Base-by-base conservation (phyloP, 139 green algal species). In the Chlorella vulgaris region DNA sequence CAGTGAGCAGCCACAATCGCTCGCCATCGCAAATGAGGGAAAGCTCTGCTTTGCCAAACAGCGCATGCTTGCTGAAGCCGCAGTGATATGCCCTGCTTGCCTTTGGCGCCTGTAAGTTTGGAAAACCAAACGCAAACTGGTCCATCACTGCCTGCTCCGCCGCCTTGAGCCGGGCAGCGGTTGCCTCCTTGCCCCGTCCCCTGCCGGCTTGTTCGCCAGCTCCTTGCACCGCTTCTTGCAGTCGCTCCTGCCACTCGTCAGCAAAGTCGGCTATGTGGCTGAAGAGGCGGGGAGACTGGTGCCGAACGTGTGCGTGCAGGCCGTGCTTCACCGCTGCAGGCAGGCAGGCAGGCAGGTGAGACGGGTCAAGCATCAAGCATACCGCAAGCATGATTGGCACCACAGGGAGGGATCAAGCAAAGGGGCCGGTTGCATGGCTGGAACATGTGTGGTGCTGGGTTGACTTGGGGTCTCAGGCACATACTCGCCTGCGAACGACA, bases 291-390 rank as follows among this genome's bases (percentile, higher is more conserved):
- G 74, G 70, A 28, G 78, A 86, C 69, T 69, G 77, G 66, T 91
- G 83, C 33, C 81, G 76, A 50, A 90, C 42, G 47, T 82, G 86
- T 43, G 36, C 42, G 65, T 90, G 87, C 53, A 90, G 81, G 22
- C 81, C 50, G 38, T 75, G 63, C 53, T 53, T 63, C 38, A 82
- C 60, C 0, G 83, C 87, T 43, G 83, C 71, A 38, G 1, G 7
- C n/a, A 55, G 47, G 10, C 2, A 40, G 13, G 26, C 29, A 31
- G 43, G 53, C 42, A 5, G 43, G 24, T n/a, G n/a, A n/a, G n/a
- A n/a, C n/a, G n/a, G n/a, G n/a, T n/a, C n/a, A n/a, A n/a, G n/a
- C n/a, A n/a, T n/a, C n/a, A n/a, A n/a, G n/a, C n/a, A n/a, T n/a
- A n/a, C n/a, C n/a, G n/a, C n/a, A n/a, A n/a, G n/a, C n/a, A n/a